Evolutionary conservation across 331 rosid species (phyloP).

Genomic region (Malus hybrid): DNA sequence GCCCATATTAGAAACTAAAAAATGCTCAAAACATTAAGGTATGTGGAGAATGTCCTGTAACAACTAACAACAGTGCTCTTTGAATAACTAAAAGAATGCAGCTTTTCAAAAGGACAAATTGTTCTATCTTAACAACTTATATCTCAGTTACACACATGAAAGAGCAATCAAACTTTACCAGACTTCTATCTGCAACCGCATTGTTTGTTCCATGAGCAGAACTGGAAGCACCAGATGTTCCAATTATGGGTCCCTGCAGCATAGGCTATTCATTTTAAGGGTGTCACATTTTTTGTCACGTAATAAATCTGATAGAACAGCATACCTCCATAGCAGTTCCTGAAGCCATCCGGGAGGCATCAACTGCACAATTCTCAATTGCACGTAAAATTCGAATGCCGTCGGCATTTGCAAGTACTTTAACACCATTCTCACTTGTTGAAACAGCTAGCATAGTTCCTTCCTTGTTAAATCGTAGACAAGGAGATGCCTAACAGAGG

Average conservation of each 20-base stretch:
- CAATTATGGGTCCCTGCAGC: constrained; percentile 8
- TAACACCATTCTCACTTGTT: constrained; percentile 10
- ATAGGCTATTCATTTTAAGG: neutral
- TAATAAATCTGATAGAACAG: neutral
- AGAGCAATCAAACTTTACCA: neutral
- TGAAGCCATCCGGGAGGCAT: neutral
- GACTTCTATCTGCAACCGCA: neutral
- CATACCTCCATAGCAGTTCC: neutral
- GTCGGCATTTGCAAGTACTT: constrained; percentile 18
- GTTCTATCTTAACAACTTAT: neutral
- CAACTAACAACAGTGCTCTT: neutral
- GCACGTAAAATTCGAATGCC: constrained; percentile 3
- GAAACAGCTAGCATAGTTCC: constrained; percentile 16
- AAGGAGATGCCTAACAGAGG: constrained; percentile 14
- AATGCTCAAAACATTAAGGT: neutral
- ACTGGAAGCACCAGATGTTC: neutral
- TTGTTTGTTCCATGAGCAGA: neutral
- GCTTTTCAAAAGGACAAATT: neutral
- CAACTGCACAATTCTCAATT: neutral
- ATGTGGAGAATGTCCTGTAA: neutral
- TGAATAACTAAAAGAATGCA: neutral
- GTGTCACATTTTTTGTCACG: neutral
- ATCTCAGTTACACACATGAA: neutral
- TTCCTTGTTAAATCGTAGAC: constrained; percentile 19
- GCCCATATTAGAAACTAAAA: neutral